Conservation (phyloP, 2,329 filamentous ascomycete species). For the Verticillium nubilum region DNA sequence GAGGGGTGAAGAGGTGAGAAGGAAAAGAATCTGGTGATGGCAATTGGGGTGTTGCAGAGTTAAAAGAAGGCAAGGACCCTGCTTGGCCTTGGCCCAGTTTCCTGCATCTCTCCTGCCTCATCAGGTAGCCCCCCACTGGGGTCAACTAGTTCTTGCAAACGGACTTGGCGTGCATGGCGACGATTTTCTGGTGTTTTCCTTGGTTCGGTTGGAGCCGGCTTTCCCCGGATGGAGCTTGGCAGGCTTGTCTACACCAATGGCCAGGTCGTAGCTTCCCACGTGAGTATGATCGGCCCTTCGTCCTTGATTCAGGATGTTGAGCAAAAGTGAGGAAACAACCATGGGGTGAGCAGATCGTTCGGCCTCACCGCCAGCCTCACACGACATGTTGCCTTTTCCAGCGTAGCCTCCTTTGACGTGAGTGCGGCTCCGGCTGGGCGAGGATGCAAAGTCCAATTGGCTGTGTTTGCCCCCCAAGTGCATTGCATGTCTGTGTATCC, state of each 20-base stretch:
- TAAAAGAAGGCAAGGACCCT: neutral
- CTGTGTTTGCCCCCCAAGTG: too few relatives aligned
- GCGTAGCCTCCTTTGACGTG: too few relatives aligned
- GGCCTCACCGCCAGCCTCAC: too few relatives aligned
- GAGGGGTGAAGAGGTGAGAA: neutral
- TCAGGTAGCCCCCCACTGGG: neutral
- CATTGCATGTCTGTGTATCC: too few relatives aligned
- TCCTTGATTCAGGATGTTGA: too few relatives aligned
- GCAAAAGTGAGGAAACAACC: too few relatives aligned
- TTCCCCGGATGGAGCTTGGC: neutral
- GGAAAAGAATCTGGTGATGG: neutral
- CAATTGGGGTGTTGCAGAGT: neutral
- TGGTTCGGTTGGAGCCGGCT: neutral
- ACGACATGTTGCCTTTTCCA: too few relatives aligned
- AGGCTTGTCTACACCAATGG: neutral
- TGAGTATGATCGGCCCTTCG: too few relatives aligned
- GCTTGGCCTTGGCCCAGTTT: too few relatives aligned
- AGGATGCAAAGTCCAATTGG: too few relatives aligned
- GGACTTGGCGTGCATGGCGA: neutral
- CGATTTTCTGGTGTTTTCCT: neutral
- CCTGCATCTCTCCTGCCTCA: neutral
- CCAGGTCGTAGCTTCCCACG: neutral
- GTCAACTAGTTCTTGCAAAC: neutral
- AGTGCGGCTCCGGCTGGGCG: too few relatives aligned
- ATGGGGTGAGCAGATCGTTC: too few relatives aligned